These are phyloP conservation scores for Grosmannia huntii DNA, from an alignment of 2,329 filamentous ascomycete genomes.

Conservation along the genomic window DNA sequence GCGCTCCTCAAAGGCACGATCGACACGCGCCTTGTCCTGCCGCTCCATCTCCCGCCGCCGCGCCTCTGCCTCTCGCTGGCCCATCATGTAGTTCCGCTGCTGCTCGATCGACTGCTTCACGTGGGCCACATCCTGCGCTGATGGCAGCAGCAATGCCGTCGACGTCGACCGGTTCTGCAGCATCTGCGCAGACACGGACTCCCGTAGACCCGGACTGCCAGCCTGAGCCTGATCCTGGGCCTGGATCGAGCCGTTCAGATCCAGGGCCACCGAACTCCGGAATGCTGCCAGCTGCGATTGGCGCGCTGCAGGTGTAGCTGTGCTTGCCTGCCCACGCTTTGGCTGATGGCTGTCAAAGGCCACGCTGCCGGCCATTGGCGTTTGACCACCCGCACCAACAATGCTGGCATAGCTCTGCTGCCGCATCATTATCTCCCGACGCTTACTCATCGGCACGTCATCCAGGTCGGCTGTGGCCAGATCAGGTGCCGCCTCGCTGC, in stretches of 20 bases:
- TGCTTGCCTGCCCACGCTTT: conserved; percentile 26
- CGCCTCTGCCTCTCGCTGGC: conserved; percentile 50
- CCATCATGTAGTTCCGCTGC: conserved; percentile 42
- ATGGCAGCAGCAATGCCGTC: conserved; percentile 9
- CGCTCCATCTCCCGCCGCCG: conserved; percentile 45
- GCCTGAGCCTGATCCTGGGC: background rate
- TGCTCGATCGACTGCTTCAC: conserved; percentile 37
- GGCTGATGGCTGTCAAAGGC: conserved; percentile 44
- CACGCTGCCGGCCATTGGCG: conserved; percentile 18
- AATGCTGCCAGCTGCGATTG: conserved; percentile 53
- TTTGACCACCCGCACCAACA: conserved; percentile 4
- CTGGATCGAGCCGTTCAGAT: conserved; percentile 32
- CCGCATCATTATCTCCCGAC: conserved; percentile 49
- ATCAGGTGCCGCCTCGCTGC: conserved; percentile 3
- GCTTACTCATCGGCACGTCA: conserved; percentile 59
- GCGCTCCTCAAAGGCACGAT: conserved; percentile 55
- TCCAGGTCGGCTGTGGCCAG: conserved; percentile 36
- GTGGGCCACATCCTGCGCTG: conserved; percentile 15
- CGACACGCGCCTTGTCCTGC: conserved; percentile 42
- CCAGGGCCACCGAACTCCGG: conserved; percentile 51
- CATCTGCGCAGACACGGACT: conserved; percentile 19
- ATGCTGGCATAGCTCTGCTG: conserved; percentile 30
- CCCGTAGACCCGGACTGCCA: background rate
- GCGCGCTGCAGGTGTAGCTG: conserved; percentile 31
- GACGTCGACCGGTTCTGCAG: conserved; percentile 1